These are phyloP conservation scores for Pleurotus salmoneostramineus DNA, from an alignment of 768 basidiomycete species.

Conservation along the genomic window DNA sequence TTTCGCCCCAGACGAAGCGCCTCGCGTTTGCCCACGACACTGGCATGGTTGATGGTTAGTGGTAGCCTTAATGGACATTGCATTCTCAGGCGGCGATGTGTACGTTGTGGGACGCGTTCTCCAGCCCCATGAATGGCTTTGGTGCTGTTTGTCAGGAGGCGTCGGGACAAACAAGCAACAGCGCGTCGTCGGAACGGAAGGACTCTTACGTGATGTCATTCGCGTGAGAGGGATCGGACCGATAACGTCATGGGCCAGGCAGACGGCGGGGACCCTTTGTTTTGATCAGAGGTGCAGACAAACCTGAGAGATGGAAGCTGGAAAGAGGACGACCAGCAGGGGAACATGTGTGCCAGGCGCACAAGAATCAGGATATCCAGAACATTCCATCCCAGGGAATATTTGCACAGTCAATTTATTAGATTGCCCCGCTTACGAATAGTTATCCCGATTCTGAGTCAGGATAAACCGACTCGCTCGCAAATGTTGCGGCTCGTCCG, in stretches of 20 bases:
- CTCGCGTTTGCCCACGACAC: constrained; percentile 1
- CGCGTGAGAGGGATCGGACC: constrained; percentile 12
- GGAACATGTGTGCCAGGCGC: background rate
- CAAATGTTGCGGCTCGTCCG: background rate
- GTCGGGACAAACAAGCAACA: background rate
- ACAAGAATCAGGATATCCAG: background rate
- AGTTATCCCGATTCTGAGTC: background rate
- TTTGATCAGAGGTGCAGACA: background rate
- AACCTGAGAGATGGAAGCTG: background rate
- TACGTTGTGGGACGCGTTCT: background rate
- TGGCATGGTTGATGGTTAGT: background rate
- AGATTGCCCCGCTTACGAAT: background rate
- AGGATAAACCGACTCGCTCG: background rate
- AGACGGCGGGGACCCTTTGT: background rate
- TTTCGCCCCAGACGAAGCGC: constrained; percentile 15
- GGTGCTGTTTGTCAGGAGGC: background rate
- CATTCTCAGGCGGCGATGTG: background rate
- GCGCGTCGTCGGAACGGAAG: background rate
- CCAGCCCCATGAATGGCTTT: background rate
- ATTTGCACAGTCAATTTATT: background rate
- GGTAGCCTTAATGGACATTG: background rate
- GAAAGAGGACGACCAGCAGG: background rate
- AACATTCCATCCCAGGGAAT: background rate
- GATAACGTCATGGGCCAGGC: background rate
- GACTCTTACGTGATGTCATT: constrained; percentile 14